A percentile compares a stretch with the other conserved stretches of the same genome.
phyloP scores from a whole-genome alignment of 2,329 filamentous ascomycete genomes.

The Pseudopyrenochaeta lycopersici region DNA sequence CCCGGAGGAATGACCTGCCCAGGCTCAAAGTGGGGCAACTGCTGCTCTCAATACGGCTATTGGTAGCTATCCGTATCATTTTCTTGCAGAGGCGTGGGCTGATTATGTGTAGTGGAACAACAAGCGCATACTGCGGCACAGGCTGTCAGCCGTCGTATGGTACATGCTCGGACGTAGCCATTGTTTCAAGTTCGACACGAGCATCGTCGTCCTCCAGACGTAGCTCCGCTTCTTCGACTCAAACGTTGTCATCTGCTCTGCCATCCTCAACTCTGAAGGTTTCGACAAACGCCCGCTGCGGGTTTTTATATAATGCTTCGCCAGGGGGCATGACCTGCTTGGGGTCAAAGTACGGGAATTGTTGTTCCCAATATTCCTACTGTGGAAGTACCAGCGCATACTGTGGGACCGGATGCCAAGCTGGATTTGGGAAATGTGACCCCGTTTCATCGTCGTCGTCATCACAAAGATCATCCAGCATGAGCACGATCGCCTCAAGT shows the following conservation, averaged over 20 bases:
- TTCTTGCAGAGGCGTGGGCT: background rate
- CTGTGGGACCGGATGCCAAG: conserved; percentile 5
- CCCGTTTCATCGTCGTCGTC: background rate
- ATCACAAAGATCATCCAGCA: too few relatives aligned
- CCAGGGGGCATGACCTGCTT: conserved; percentile 6
- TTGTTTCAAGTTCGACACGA: background rate
- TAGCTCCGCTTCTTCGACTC: background rate
- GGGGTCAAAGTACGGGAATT: conserved; percentile 7
- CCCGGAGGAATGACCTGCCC: background rate
- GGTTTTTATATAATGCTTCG: conserved; percentile 1
- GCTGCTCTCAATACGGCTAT: conserved; percentile 5
- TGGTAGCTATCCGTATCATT: background rate
- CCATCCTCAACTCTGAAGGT: background rate
- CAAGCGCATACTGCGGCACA: conserved; percentile 2
- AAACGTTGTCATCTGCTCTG: background rate
- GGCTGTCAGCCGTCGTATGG: conserved; percentile 3
- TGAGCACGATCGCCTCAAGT: too few relatives aligned
- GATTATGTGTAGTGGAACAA: background rate
- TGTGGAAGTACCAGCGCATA: conserved; percentile 8
- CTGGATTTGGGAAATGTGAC: background rate
- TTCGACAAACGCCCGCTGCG: conserved; percentile 10
- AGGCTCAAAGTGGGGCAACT: conserved; percentile 5
- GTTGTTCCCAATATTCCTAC: conserved; percentile 11
- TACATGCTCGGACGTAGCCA: background rate
- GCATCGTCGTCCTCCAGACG: background rate